Conservation (phyloP, 768 basidiomycete genomes). For the Mycena pura region DNA sequence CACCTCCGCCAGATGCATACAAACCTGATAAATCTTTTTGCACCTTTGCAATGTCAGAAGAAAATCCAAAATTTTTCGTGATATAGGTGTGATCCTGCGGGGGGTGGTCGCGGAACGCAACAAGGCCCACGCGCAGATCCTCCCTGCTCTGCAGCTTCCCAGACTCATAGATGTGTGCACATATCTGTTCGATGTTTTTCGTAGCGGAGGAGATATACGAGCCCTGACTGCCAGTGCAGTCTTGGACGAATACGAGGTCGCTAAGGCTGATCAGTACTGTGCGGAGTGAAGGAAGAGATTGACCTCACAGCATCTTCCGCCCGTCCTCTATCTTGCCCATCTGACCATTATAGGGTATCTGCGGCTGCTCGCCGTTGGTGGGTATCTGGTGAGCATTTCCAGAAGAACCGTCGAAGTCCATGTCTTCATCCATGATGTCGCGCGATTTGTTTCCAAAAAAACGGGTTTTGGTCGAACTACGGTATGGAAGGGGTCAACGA, state of each 20-base stretch:
- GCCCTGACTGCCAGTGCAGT: constrained; percentile 92
- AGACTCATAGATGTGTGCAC: constrained; percentile 92
- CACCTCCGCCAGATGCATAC: constrained; percentile 91
- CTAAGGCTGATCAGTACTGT: constrained; percentile 46
- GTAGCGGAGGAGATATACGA: constrained; percentile 93
- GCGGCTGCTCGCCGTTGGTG: constrained; percentile 46
- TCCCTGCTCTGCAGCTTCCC: constrained; percentile 87
- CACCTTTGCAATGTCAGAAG: constrained; percentile 87
- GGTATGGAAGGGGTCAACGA: constrained; percentile 11
- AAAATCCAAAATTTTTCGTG: constrained; percentile 93
- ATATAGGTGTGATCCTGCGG: constrained; percentile 97
- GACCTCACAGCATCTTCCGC: constrained; percentile 78
- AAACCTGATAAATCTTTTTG: constrained; percentile 82
- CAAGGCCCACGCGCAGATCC: constrained; percentile 89
- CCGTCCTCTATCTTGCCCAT: constrained; percentile 39
- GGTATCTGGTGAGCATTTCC: constrained; percentile 32
- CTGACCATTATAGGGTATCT: constrained; percentile 40
- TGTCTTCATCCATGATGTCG: constrained; percentile 79
- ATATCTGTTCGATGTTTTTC: constrained; percentile 96
- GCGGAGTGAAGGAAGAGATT: constrained; percentile 16
- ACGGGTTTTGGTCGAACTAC: constrained; percentile 5
- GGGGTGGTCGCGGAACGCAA: constrained; percentile 96
- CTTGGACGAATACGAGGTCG: constrained; percentile 94
- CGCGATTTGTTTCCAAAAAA: too few species aligned
- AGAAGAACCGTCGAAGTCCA: constrained; percentile 63